phyloP scores from a whole-genome alignment of 345 rosid species.

The Conringia planisiliqua region DNA sequence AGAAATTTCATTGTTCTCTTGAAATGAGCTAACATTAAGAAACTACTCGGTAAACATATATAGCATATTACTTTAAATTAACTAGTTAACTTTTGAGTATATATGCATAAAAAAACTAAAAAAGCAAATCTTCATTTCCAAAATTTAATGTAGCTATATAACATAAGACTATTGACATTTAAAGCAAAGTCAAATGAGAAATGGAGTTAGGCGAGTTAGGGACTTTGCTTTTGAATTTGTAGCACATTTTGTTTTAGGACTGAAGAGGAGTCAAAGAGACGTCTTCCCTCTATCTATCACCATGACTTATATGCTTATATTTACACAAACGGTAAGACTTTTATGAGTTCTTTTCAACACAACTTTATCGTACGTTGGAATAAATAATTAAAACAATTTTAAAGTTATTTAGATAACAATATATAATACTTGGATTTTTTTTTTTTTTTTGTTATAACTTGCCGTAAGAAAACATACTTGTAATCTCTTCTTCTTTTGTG shows the following conservation, averaged over 20 bases:
- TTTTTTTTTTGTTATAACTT: neutral
- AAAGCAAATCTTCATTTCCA: neutral
- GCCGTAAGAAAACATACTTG: neutral
- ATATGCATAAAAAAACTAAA: neutral
- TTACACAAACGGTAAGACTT: constrained; percentile 12
- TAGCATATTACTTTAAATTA: neutral
- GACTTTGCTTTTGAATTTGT: constrained; percentile 29
- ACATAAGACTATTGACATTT: constrained; percentile 27
- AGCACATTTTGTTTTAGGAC: constrained; percentile 6
- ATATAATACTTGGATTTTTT: neutral
- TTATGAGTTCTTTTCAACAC: neutral
- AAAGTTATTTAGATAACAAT: neutral
- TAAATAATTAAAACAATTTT: neutral
- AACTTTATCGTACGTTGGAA: neutral
- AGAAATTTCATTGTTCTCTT: neutral
- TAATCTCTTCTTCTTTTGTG: neutral
- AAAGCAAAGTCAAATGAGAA: constrained; percentile 32
- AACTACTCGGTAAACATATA: neutral
- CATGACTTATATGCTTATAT: constrained; percentile 17
- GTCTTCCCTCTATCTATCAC: constrained; percentile 28
- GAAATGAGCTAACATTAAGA: neutral
- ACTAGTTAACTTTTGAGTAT: neutral
- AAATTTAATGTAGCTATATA: neutral
- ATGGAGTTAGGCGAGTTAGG: constrained; percentile 34
- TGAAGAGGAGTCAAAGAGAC: constrained; percentile 32